Evolutionary conservation across 768 basidiomycete genomes (phyloP), one percentile per base, ranked within the genome.

Genomic region (Paxillus ammoniavirescens): DNA sequence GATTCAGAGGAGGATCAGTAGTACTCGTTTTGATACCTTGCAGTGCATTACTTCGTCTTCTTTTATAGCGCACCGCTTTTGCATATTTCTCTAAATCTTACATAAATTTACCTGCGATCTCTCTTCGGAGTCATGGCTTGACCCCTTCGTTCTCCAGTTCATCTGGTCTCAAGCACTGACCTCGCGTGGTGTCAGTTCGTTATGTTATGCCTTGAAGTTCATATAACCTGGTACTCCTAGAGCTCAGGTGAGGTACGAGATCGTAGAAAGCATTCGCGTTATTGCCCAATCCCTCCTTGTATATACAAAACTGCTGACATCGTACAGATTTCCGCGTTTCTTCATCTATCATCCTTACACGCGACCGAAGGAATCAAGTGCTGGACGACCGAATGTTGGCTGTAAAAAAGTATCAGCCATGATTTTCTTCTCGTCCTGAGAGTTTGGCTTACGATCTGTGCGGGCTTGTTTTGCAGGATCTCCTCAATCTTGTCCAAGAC

Each of bases 401-500:
- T 72, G 30, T 49, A n/a, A 36, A 17, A 4, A 3, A 10, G 33
- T 33, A 40, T 65, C 47, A 63, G 54, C 13, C 45, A 53, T 40
- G 15, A 42, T n/a, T 9, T 8, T 5, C 8, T 33, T 10, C 2
- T 6, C n/a, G 15, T 26, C 13, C 6, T 9, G 10, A 42, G 14
- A 36, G 9, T 33, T 42, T 14, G 21, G 23, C 73, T 60, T 48
- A 74, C 73, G 6, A 62, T 58, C 2, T 64, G 50, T 4, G 61
- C 49, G 18, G 70, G 68, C 51, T 62, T 70, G 75, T 68, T 77
- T 64, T 74, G 69, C 43, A 84, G 62, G 53, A 84, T 79, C 5
- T 66, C 65, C 50, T 85, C 83, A 42, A 85, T 77, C 67, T 78
- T 77, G 37, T 72, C 65, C 30, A 78, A 49, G 42, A 85, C 59